Conservation (phyloP, 345 rosid genomes). For the Boechera stricta region DNA sequence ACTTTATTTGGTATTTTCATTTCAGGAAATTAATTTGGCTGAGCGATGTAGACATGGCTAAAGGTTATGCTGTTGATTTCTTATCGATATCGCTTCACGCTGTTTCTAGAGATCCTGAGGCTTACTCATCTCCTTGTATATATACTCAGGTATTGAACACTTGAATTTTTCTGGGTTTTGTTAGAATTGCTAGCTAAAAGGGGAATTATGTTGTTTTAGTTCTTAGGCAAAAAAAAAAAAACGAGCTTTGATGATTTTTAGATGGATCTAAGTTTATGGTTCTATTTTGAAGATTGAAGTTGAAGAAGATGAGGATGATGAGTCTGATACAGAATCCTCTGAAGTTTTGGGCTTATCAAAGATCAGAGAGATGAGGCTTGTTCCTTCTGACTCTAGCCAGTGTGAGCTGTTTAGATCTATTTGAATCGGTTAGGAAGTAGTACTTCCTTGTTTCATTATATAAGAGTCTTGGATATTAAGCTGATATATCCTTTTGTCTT, state of each 20-base stretch:
- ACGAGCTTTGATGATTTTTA: too few relatives aligned
- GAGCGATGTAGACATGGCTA: conserved; percentile 69
- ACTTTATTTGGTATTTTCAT: background rate
- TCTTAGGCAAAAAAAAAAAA: background rate
- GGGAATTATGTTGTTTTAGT: background rate
- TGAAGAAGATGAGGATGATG: conserved; percentile 64
- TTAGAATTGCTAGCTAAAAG: background rate
- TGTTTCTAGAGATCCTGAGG: conserved; percentile 84
- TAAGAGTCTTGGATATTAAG: background rate
- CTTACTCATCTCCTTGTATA: conserved; percentile 87
- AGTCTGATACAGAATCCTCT: conserved; percentile 62
- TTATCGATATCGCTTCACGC: conserved; percentile 88
- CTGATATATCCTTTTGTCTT: conserved; percentile 18
- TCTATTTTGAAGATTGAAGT: conserved; percentile 67
- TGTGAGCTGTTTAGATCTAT: conserved; percentile 50
- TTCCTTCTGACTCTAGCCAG: conserved; percentile 84
- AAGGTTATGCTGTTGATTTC: conserved; percentile 91
- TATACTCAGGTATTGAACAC: conserved; percentile 67
- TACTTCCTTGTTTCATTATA: conserved; percentile 11
- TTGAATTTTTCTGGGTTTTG: background rate
- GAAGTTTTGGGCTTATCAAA: conserved; percentile 65
- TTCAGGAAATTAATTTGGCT: conserved; percentile 85
- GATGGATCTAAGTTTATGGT: conserved; percentile 3
- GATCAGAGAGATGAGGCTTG: conserved; percentile 87
- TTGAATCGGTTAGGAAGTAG: background rate